phyloP scores from a whole-genome alignment of 2,329 filamentous ascomycete genomes.

The Fusarium sp. region DNA sequence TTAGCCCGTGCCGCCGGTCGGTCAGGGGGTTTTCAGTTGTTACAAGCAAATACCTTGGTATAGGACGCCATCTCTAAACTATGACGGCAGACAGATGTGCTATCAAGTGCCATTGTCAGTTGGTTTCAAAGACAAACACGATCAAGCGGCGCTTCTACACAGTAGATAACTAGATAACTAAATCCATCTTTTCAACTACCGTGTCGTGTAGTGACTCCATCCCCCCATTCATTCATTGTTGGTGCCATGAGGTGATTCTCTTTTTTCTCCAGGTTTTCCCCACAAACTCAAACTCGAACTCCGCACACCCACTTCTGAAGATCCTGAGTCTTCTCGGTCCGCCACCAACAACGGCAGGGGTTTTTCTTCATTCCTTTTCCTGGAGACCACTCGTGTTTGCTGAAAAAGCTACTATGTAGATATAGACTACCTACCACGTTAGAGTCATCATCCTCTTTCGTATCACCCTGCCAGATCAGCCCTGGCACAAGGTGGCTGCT shows the following conservation, averaged over 20 bases:
- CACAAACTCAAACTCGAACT: slow-evolving; percentile 15
- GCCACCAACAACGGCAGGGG: neutral
- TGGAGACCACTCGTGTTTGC: no score
- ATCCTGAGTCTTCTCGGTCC: slow-evolving; percentile 1
- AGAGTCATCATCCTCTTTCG: neutral
- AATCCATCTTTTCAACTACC: no score
- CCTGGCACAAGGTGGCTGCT: slow-evolving; percentile 17
- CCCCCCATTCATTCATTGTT: neutral
- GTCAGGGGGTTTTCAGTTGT: neutral
- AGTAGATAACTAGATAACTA: no score
- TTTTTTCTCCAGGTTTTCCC: slow-evolving; percentile 8
- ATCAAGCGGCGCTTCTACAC: slow-evolving; percentile 1
- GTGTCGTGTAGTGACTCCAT: no score
- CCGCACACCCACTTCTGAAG: neutral
- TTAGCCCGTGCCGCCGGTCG: slow-evolving; percentile 5
- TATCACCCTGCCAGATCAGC: slow-evolving; percentile 6
- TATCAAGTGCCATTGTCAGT: slow-evolving; percentile 8
- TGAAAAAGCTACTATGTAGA: no score
- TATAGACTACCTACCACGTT: no score
- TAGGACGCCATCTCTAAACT: slow-evolving; percentile 22
- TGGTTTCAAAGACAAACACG: neutral
- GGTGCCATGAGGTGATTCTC: neutral
- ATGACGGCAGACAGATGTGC: slow-evolving; percentile 13
- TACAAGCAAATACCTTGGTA: no score
- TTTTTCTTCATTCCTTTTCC: no score